A percentile compares a stretch with the other conserved stretches of the same genome.
Conservation (phyloP, 495 filamentous ascomycete species). For the Penicillium goetzii region DNA sequence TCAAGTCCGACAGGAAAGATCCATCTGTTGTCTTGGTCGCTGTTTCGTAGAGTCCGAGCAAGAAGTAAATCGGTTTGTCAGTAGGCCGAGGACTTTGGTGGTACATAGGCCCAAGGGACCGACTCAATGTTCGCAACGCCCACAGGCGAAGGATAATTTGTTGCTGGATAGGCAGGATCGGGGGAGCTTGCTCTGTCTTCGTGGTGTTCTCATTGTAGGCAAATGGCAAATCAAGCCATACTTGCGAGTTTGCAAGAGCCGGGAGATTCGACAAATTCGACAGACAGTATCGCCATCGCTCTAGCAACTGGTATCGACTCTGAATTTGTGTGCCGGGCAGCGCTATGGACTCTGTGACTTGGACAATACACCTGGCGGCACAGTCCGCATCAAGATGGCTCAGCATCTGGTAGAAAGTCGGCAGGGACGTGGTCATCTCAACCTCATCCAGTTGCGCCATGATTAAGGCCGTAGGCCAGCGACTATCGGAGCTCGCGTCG, state of each 20-base stretch:
- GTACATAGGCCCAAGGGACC: conserved; percentile 31
- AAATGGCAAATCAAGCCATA: conserved; percentile 35
- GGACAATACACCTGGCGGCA: conserved; percentile 35
- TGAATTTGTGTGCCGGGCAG: conserved; percentile 20
- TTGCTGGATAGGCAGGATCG: conserved; percentile 23
- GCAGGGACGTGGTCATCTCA: conserved; percentile 8
- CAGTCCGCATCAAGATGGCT: conserved; percentile 29
- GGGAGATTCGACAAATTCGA: conserved; percentile 23
- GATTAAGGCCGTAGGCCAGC: conserved; percentile 38
- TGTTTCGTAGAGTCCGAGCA: conserved; percentile 40
- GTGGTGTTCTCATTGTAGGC: not conserved
- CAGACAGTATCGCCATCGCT: conserved; percentile 41
- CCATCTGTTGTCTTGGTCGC: conserved; percentile 11
- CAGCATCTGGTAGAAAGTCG: conserved; percentile 27
- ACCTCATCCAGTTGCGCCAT: conserved; percentile 30
- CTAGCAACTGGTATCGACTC: conserved; percentile 25
- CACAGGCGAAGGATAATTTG: conserved; percentile 45
- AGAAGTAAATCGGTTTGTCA: conserved; percentile 30
- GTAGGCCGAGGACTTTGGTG: conserved; percentile 22
- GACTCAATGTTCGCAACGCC: conserved; percentile 38
- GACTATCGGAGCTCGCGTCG: conserved; percentile 12
- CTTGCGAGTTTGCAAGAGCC: conserved; percentile 28
- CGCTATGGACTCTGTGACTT: conserved; percentile 39
- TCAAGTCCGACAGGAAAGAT: conserved; percentile 37
- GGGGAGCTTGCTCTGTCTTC: not conserved